Evolutionary conservation across 495 filamentous ascomycete genomes (phyloP), one percentile per base, ranked within the genome.

Genomic region (Halenospora varia): DNA sequence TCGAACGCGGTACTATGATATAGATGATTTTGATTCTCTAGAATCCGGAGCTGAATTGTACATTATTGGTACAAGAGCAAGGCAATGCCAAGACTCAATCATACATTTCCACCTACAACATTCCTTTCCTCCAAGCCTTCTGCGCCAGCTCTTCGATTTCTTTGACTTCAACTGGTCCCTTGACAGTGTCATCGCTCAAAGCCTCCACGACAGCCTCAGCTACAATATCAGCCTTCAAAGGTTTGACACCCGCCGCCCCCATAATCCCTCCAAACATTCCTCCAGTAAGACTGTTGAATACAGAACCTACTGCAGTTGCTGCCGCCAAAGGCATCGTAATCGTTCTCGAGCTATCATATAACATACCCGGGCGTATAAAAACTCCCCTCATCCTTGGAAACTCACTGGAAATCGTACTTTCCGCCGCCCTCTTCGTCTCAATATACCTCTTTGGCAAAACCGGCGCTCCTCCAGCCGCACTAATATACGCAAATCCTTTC

Each of bases 1-100:
- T 98, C 71, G 94, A 98, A 80, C 88, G 94, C 48, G 94, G 94
- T 22, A 98, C 94, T 17, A 89, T 88, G 80, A 85, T 95, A 62
- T 90, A 71, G 77, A 60, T 50, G n/a, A n/a, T 48, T 46, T 35
- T 23, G 26, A 49, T 25, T 10, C 35, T 47, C 50, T 42, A 10
- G 41, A 35, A 49, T 48, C 42, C 48, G 45, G 47, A 26, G 29
- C 45, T 48, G 25, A 53, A 26, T 59, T 59, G 26, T 50, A 46
- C 55, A 54, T 41, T 25, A 54, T 66, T 47, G 55, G 53, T 56
- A 60, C 54, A 60, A 57, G 55, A 25, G 47, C 59, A 51, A n/a
- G 56, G 48, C 49, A 13, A 44, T 44, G 59, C 57, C 53, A 51
- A 61, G 53, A 59, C 39, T 50, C 53, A 59, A 57, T 57, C 25